Evolutionary conservation across 208 protist genomes (phyloP), one percentile per base, ranked within the genome.

Genomic region (Trypanosoma melophagium): DNA sequence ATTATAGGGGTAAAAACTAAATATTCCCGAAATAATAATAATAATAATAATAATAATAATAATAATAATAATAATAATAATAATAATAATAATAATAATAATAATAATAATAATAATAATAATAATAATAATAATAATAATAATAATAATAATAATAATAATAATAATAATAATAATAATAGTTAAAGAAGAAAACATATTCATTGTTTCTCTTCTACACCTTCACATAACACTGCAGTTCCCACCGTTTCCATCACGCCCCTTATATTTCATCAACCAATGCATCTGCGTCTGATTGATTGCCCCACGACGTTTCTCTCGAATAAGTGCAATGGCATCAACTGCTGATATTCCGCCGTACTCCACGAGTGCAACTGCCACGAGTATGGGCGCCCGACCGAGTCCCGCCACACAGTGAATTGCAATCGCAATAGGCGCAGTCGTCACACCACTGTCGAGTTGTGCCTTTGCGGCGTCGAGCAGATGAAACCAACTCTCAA

Each of bases 371-470:
- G 87, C 81, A 21, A 89, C 58, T 3, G 87, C 84, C 31, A 90
- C 82, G 0, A 90, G 54, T 10, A 90, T 80, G 25, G 84, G 87
- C 12, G 84, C 87, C 13, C 87, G 38, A 8, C 84, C 87, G 2
- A 93, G 71, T 13, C 87, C 87, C 19, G 87, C 87, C 7, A 90
- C 80, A 60, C 87, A 93, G 60, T 93, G 87, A 55, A 90, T 80
- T 8, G 71, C 84, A 54, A 93, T 79, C 0, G 76, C 71, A 12
- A 54, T 14, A 0, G 76, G 61, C 7, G 66, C 51, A 0, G 44
- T 59, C 71, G 28, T 38, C 41, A 40, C 42, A 5, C 54, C 81
- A 67, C 52, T 63, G 40, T 47, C 28, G 28, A 35, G 28, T 5
- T 35, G 28, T 5, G 5, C 28, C 28, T 35, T 35, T 35, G 28